Base-by-base conservation (phyloP, 2,329 filamentous ascomycete species). In the Verticillium alfalfae region DNA sequence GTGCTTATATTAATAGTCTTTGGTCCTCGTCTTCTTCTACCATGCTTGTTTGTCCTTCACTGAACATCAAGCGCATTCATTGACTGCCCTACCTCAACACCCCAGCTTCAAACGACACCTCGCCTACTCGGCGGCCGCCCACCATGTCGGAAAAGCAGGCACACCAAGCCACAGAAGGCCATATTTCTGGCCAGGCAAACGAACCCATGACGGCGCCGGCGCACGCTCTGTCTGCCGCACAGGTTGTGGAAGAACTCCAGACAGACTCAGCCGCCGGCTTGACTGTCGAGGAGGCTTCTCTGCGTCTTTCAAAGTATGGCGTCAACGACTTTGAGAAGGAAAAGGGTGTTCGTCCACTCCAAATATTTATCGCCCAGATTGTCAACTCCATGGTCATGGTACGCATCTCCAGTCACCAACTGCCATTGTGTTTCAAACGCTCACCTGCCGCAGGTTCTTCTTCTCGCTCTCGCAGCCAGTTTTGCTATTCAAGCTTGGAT, bases 341-440 rank as follows among this genome's bases (percentile, higher is more conserved):
- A 39, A 71, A 75, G 58, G 70, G 81, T 12, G 83, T 89, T 56
- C 81, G 76, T 75, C 71, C 81, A 77, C 61, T 80, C 55, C 87
- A 86, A 69, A 86, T 88, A 39, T 72, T 88, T 10, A 66, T 85
- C 34, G 78, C 80, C 56, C 84, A 88, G 68, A 71, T 86, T 39
- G 80, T 79, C 62, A 87, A 87, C 70, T 84, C 84, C 12, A 86
- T 87, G 84, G 85, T 81, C 57, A 66, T 85, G 67, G 82, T 85
- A 57, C 78, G 88, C 59, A 72, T 87, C 60, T 81, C 63, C 85
- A 84, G 64, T 86, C 88, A 81, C 84, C 79, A 62, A 31, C 75
- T 75, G 37, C 74, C 70, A 59, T 82, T 79, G 65, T 80, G 78
- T 60, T 83, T 80, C 63, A 68, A 77, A 66, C 54, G n/a, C 26